Conservation (phyloP, 2,329 filamentous ascomycete genomes). For the Xylaria sp. region DNA sequence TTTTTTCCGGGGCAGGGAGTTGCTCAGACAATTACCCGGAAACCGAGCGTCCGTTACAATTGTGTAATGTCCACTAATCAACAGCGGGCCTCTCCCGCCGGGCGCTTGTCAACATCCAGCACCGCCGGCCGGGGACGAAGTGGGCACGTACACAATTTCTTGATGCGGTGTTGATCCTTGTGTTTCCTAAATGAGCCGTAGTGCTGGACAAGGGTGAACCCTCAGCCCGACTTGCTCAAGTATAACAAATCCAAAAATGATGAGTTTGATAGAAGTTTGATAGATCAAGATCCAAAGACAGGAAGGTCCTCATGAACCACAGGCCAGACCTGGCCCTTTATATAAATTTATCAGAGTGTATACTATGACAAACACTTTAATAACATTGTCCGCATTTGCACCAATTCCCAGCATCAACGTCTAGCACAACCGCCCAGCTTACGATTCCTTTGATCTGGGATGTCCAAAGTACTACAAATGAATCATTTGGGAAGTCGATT, state of each 20-base stretch:
- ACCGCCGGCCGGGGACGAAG: constrained; percentile 6
- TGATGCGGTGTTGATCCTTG: neutral
- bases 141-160: neutral
- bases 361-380: neutral
- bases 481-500: constrained; percentile 11
- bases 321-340: no score
- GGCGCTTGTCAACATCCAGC: constrained; percentile 3
- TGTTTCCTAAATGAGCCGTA: constrained; percentile 1
- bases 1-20: constrained; percentile 10
- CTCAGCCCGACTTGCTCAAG: neutral
- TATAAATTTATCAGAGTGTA: neutral
- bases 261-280: neutral
- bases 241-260: neutral
- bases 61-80: constrained; percentile 5
- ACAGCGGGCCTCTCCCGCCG: neutral
- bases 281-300: neutral
- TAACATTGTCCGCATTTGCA: neutral
- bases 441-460: neutral
- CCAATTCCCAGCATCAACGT: no score
- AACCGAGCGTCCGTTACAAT: constrained; percentile 8
- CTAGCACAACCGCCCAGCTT: neutral
- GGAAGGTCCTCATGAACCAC: neutral
- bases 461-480: neutral
- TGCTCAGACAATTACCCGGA: neutral
- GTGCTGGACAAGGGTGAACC: neutral